Evolutionary conservation across 495 filamentous ascomycete genomes (phyloP).

Genomic region (Penicillium fimorum): DNA sequence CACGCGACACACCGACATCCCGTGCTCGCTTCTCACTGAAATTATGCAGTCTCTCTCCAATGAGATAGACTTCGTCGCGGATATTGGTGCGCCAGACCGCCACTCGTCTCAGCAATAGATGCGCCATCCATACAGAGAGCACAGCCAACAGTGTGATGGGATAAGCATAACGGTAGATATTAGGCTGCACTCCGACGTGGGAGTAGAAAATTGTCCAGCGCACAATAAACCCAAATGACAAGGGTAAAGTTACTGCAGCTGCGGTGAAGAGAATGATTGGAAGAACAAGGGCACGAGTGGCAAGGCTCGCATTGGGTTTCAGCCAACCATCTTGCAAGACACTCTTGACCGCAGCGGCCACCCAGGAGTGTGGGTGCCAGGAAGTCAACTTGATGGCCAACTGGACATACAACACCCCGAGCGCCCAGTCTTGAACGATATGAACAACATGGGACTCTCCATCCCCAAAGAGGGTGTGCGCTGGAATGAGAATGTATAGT

Average conservation of each 20-base stretch:
- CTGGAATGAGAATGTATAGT: constrained; percentile 82
- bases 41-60: constrained; percentile 91
- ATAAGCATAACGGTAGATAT: constrained; percentile 72
- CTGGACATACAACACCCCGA: constrained; percentile 90
- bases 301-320: constrained; percentile 71
- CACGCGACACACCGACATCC: constrained; percentile 42
- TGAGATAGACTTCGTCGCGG: constrained; percentile 91
- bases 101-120: constrained; percentile 51
- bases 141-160: constrained; percentile 55
- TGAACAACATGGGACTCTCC: constrained; percentile 70
- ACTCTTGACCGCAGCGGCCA: constrained; percentile 68
- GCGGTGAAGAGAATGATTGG: constrained; percentile 61
- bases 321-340: constrained; percentile 78
- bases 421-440: constrained; percentile 88
- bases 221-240: constrained; percentile 46
- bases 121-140: constrained; percentile 39
- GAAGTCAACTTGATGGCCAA: constrained; percentile 72
- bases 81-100: constrained; percentile 79
- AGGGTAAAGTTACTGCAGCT: constrained; percentile 58
- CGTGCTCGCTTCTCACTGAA: constrained; percentile 63
- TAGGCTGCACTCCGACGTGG: constrained; percentile 46
- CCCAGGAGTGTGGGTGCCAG: constrained; percentile 60
- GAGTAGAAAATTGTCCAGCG: constrained; percentile 43
- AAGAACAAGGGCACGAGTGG: constrained; percentile 79
- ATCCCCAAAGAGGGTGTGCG: constrained; percentile 73